Evolutionary conservation across 495 filamentous ascomycete species (phyloP).

Genomic region (Pyrenopolyporus hunteri): DNA sequence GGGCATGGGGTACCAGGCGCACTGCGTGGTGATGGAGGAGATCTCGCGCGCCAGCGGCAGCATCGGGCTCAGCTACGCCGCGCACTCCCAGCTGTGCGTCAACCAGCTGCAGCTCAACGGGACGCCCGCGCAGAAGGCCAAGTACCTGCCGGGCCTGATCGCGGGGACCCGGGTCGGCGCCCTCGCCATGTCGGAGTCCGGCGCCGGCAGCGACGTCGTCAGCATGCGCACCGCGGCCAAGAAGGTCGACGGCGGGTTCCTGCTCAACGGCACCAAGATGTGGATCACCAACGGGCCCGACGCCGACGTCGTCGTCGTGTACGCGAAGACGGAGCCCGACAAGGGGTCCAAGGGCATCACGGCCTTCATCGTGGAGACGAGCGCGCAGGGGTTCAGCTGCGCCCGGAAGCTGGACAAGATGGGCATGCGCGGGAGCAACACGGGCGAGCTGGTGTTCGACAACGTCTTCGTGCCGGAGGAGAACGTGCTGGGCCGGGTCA

Average conservation of each 20-base stretch:
- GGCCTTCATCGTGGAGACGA: conserved; percentile 85
- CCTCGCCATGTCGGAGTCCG: conserved; percentile 93
- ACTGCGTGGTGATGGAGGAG: conserved; percentile 97
- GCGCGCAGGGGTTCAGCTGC: conserved; percentile 77
- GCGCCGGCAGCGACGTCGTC: conserved; percentile 90
- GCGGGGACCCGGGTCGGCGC: conserved; percentile 85
- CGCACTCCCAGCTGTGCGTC: conserved; percentile 94
- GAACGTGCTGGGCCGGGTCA: conserved; percentile 79
- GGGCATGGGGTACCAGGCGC: conserved; percentile 94
- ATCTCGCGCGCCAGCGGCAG: conserved; percentile 70
- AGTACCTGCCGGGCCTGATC: conserved; percentile 81
- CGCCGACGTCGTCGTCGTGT: conserved; percentile 86
- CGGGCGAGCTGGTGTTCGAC: conserved; percentile 92
- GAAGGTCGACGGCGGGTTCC: conserved; percentile 80
- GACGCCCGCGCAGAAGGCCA: conserved; percentile 74
- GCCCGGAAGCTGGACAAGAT: conserved; percentile 96
- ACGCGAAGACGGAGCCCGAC: conserved; percentile 89
- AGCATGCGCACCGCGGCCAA: conserved; percentile 89
- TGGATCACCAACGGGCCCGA: conserved; percentile 99
- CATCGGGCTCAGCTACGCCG: conserved; percentile 90
- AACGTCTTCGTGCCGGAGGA: conserved; percentile 86
- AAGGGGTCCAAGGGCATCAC: conserved; percentile 90
- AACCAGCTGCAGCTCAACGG: conserved; percentile 96
- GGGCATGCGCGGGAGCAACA: conserved; percentile 96
- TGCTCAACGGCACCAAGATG: conserved; percentile 95